Conservation (phyloP, 208 protist genomes). For the Endotrypanum monterogeii region DNA sequence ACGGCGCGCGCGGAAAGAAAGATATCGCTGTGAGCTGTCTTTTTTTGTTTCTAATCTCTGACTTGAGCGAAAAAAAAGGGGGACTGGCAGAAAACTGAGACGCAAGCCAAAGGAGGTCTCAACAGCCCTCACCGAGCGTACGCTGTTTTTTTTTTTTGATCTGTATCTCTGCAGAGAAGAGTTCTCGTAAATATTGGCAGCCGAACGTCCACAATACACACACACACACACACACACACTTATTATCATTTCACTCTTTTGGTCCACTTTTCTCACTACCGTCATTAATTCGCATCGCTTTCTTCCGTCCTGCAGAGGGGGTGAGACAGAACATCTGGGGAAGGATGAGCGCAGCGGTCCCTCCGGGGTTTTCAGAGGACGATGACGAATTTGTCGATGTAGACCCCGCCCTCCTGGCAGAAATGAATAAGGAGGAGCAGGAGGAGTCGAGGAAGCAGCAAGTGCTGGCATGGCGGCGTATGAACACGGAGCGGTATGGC, state of each 20-base stretch:
- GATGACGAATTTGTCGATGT: conserved; percentile 23
- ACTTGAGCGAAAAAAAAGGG: not conserved
- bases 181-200: not conserved
- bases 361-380: conserved; percentile 35
- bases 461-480: conserved; percentile 66
- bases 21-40: not conserved
- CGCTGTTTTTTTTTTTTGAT: not conserved
- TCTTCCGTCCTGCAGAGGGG: not conserved
- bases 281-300: not conserved
- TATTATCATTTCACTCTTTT: not conserved
- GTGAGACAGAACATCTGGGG: not conserved
- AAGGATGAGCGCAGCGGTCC: conserved; percentile 5
- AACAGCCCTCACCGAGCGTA: not conserved
- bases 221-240: no score
- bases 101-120: not conserved
- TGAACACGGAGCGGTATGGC: conserved; percentile 73
- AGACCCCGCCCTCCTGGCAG: conserved; percentile 29
- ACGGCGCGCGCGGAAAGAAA: not conserved
- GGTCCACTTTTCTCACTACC: not conserved
- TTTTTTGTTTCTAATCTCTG: not conserved
- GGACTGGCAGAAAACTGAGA: not conserved
- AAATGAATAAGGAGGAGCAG: conserved; percentile 49
- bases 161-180: not conserved
- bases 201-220: no score
- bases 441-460: conserved; percentile 37